Evolutionary conservation across 306 rosid genomes (phyloP), one percentile per base, ranked within the genome.

Genomic region (Quercus alba): DNA sequence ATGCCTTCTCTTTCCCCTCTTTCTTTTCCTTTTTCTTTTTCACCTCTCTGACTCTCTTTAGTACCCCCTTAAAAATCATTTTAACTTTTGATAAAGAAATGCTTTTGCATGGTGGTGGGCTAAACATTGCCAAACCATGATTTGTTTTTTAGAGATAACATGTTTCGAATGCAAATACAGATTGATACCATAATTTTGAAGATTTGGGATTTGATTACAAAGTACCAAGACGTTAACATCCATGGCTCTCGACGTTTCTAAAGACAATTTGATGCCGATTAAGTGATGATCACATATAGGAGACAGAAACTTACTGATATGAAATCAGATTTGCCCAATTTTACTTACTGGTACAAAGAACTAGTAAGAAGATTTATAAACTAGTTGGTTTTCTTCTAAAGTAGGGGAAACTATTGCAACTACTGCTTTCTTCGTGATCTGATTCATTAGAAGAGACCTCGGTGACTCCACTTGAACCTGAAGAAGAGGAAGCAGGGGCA

Each of bases 361-460:
- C 35, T 35, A 70, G 21, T 67, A 77, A 49, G 66, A 78, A 25
- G 46, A 25, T 12, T 3, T 3, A 10, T 28, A 17, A 28, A 49
- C 38, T 59, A 4, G 54, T 77, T 78, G 87, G 86, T 81, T 90
- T 85, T 78, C 79, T 85, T 84, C 86, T 81, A 26, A 80, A 66
- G 38, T 63, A 75, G 55, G 90, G 89, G 57, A 90, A 79, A 78
- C 79, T 89, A 66, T 85, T 84, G 90, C 91, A 84, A 83, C 89
- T 87, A 81, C 98, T 94, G 78, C 88, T 94, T 72, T 90, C 97
- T 83, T 92, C 97, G 28, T 81, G 88, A 70, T 92, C 92, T 4
- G 81, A 77, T 46, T 88, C 93, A 33, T 82, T 77, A 17, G 85
- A 76, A 26, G 89, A 78, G 75, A 80, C 82, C 52, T 89, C 89